These are phyloP conservation scores for Blastobotrys elegans DNA, from an alignment of 1,139 yeast species.

Conservation along the genomic window DNA sequence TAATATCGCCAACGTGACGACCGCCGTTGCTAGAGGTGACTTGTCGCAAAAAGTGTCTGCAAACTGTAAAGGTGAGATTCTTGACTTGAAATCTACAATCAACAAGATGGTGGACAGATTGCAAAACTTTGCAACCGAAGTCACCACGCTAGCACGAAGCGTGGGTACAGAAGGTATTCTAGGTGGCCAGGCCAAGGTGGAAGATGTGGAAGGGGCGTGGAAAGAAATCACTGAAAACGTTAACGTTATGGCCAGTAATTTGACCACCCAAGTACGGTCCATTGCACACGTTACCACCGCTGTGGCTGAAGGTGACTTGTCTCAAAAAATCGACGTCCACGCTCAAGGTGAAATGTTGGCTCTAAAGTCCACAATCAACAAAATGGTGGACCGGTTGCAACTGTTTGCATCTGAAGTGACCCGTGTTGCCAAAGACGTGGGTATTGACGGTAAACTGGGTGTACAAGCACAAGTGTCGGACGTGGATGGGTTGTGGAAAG, in stretches of 20 bases:
- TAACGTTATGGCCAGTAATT: constrained; percentile 82
- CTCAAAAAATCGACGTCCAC: constrained; percentile 82
- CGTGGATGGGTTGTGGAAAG: constrained; percentile 90
- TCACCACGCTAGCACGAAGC: constrained; percentile 78
- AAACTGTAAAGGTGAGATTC: constrained; percentile 82
- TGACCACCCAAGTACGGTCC: constrained; percentile 84
- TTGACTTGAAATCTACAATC: constrained; percentile 74
- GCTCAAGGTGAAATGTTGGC: constrained; percentile 83
- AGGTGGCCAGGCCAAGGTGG: constrained; percentile 90
- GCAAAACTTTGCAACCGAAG: constrained; percentile 84
- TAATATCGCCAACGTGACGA: constrained; percentile 84
- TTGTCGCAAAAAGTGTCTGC: constrained; percentile 82
- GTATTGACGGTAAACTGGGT: constrained; percentile 87
- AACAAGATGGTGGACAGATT: constrained; percentile 84
- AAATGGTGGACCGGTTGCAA: constrained; percentile 88
- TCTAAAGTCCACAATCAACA: constrained; percentile 72
- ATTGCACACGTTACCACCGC: constrained; percentile 91
- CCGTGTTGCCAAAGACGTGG: constrained; percentile 86
- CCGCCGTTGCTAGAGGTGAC: constrained; percentile 91
- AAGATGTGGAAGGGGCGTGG: constrained; percentile 93
- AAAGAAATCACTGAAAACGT: constrained; percentile 87
- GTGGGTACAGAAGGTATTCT: constrained; percentile 87
- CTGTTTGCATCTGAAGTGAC: constrained; percentile 86
- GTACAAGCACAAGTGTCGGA: constrained; percentile 88
- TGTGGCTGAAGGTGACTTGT: constrained; percentile 85